Evolutionary conservation across 345 rosid species (phyloP).

Genomic region (Euphorbia lathyris): DNA sequence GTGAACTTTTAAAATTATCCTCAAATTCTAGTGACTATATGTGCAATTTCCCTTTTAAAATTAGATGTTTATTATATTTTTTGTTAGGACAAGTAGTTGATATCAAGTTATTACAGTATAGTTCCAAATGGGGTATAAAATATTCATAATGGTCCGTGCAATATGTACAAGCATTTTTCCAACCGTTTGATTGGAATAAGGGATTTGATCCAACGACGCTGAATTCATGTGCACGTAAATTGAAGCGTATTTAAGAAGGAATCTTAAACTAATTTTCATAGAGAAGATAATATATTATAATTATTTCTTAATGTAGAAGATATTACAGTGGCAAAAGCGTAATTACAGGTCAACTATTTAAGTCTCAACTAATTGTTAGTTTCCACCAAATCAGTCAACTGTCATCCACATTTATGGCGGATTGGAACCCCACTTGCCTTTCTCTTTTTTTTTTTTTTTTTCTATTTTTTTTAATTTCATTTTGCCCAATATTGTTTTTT

Average conservation of each 20-base stretch:
- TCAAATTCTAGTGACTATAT: too few species aligned
- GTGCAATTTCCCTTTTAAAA: too few species aligned
- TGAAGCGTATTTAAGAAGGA: not conserved
- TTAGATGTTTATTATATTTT: too few species aligned
- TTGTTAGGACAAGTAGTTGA: too few species aligned
- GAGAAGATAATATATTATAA: not conserved
- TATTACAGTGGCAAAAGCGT: conserved; percentile 2
- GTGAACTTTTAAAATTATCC: too few species aligned
- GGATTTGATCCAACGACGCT: not conserved
- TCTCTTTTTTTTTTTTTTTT: not conserved
- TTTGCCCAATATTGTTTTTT: too few species aligned
- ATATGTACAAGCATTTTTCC: not conserved
- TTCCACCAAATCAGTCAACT: conserved; percentile 7
- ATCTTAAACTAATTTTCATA: not conserved
- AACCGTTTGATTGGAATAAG: not conserved
- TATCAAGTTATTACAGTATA: too few species aligned
- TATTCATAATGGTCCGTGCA: not conserved
- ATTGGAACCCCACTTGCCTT: not conserved
- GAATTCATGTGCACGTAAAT: not conserved
- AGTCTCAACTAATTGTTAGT: not conserved
- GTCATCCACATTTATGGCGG: not conserved
- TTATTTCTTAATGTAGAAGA: not conserved
- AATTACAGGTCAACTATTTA: not conserved
- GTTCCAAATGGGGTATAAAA: not conserved
- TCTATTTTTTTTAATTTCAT: too few species aligned